Base-by-base conservation (phyloP, 2,329 filamentous ascomycete genomes). In the Paecilomyces niveus region DNA sequence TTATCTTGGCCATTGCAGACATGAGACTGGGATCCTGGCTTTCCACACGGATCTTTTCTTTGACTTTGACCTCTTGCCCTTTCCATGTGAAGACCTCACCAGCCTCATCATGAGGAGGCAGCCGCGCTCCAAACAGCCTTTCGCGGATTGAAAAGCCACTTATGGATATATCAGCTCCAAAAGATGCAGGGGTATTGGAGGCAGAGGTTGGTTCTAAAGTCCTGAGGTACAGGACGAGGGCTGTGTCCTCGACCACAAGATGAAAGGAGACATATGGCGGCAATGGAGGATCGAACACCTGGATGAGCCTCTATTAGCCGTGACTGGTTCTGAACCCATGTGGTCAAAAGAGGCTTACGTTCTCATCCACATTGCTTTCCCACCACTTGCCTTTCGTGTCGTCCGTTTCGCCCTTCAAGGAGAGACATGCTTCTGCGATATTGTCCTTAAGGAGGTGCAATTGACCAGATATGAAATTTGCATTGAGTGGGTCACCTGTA, bases 21-120 rank as follows among this genome's bases (percentile, higher is more conserved):
- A 97, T 86, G 63, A 97, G 72, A 65, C 86, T 92, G 1, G 93
- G 93, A 72, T 97, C 92, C 57, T 92, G 90, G 67, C 86, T 93
- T 73, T 96, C 92, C 1, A 97, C 88, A 49, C 89, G 83, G 3
- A 96, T 84, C 77, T 97, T 97, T 72, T 97, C 93, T 64, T 88
- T 86, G 53, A 97, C 93, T 63, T 85, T 88, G 2, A 97, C 92
- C 61, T 94, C 86, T 58, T 85, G 81, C 3, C 84, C 83, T 13
- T 77, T 78, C 74, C 83, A 97, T 3, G 78, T 79, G 72, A 96
- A 97, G 0, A 89, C 78, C 39, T 86, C 83, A 60, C 93, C 89
- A 62, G 87, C 86, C 74, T 97, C 93, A 72, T 92, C 89, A 71
- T 92, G 89, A 64, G 87, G 85, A 1, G 87, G 79, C 18, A 85